These are phyloP conservation scores for Mucor racemosus DNA, from an alignment of 371 early-diverging fungal genomes.

Conservation along the genomic window DNA sequence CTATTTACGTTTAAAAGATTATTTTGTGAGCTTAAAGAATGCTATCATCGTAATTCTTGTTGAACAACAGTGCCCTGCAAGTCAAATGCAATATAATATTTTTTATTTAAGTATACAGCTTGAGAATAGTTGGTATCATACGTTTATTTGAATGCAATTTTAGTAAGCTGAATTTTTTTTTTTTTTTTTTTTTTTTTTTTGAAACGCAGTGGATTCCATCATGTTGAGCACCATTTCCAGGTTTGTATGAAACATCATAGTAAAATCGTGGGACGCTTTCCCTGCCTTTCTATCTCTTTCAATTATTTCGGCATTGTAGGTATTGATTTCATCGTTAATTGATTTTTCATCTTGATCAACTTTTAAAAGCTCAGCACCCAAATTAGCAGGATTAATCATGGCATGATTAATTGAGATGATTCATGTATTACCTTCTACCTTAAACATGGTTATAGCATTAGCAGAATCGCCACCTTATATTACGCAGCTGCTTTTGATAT, in stretches of 20 bases:
- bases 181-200: no score
- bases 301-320: constrained; percentile 33
- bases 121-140: no score
- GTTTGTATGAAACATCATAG: constrained; percentile 9
- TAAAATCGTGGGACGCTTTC: constrained; percentile 29
- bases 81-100: no score
- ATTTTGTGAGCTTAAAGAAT: no score
- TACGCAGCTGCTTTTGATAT: no score
- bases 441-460: constrained; percentile 31
- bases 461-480: constrained; percentile 30
- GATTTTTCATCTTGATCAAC: constrained; percentile 20
- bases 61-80: not conserved
- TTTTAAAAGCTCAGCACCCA: constrained; percentile 23
- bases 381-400: constrained; percentile 30
- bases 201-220: not conserved
- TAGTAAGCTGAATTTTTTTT: no score
- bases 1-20: no score
- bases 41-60: not conserved
- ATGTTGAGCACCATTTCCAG: constrained; percentile 1
- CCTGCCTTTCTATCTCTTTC: constrained; percentile 33
- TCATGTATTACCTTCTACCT: constrained; percentile 18
- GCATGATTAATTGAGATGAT: constrained; percentile 34
- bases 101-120: no score
- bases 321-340: constrained; percentile 23
- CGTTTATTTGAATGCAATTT: no score